These are phyloP conservation scores for Geotrichum restrictum DNA, from an alignment of 1,139 yeast species.

Conservation along the genomic window DNA sequence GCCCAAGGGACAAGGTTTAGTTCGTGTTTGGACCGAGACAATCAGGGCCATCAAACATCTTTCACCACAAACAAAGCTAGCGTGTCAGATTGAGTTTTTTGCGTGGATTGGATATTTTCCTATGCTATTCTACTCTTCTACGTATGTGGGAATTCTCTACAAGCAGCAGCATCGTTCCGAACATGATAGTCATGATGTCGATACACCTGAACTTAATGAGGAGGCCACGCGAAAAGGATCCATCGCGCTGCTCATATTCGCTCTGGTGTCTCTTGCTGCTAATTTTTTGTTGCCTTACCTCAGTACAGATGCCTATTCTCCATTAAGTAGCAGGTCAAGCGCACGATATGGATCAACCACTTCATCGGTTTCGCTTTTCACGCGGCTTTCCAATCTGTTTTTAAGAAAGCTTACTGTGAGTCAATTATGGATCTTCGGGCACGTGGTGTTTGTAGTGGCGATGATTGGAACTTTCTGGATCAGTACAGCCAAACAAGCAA, in stretches of 20 bases:
- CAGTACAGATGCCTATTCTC: slow-evolving; percentile 28
- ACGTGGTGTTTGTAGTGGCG: slow-evolving; percentile 42
- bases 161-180: slow-evolving; percentile 37
- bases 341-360: slow-evolving; percentile 9
- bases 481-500: slow-evolving; percentile 40
- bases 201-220: slow-evolving; percentile 26
- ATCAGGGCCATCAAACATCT: slow-evolving; percentile 40
- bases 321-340: too few relatives aligned
- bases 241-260: slow-evolving; percentile 43
- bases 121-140: slow-evolving; percentile 48
- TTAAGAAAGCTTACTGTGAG: slow-evolving; percentile 34
- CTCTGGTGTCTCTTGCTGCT: slow-evolving; percentile 42
- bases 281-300: slow-evolving; percentile 43
- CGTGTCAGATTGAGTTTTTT: slow-evolving; percentile 47
- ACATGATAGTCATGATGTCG: slow-evolving; percentile 36
- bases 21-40: slow-evolving; percentile 35
- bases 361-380: background rate
- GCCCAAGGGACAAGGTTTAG: slow-evolving; percentile 35
- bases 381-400: slow-evolving; percentile 22
- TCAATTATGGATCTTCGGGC: slow-evolving; percentile 44
- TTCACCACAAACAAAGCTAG: slow-evolving; percentile 44
- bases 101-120: slow-evolving; percentile 55
- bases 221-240: slow-evolving; percentile 47
- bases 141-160: slow-evolving; percentile 49
- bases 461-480: slow-evolving; percentile 44